Evolutionary conservation across 768 basidiomycete genomes (phyloP).

Genomic region (Hygrophoropsis aurantiaca): DNA sequence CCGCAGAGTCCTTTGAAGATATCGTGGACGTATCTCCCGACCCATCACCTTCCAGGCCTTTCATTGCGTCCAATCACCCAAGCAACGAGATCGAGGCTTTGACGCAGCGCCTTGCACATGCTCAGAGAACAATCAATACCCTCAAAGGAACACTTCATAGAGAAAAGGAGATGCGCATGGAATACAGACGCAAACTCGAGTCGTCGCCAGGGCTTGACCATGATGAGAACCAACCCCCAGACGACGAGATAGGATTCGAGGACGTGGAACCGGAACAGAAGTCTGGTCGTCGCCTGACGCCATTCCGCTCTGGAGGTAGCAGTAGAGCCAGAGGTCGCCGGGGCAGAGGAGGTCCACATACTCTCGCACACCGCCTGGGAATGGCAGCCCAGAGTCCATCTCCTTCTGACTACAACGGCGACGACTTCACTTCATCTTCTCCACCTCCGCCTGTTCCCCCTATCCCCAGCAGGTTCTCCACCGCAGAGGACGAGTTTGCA

Average conservation of each 20-base stretch:
- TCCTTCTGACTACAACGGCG: constrained; percentile 45
- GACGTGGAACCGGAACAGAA: constrained; percentile 41
- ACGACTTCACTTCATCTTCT: constrained; percentile 14
- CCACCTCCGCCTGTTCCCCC: constrained; percentile 31
- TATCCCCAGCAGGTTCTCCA: constrained; percentile 31
- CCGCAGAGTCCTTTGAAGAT: constrained; percentile 47
- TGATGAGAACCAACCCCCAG: constrained; percentile 36
- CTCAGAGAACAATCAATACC: constrained; percentile 82
- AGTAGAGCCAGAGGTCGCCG: constrained; percentile 46
- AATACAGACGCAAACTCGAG: constrained; percentile 56
- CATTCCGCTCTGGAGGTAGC: constrained; percentile 49
- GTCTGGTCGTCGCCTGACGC: constrained; percentile 45
- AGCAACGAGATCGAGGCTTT: constrained; percentile 80
- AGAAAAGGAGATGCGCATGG: constrained; percentile 81
- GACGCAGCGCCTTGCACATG: constrained; percentile 80
- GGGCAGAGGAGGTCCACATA: constrained; percentile 50
- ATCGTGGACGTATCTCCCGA: constrained; percentile 58
- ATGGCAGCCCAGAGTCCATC: constrained; percentile 55
- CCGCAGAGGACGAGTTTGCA: constrained; percentile 15
- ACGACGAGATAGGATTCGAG: constrained; percentile 45
- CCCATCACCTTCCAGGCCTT: constrained; percentile 56
- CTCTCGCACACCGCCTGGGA: constrained; percentile 62
- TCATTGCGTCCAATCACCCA: constrained; percentile 73
- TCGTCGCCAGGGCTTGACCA: constrained; percentile 36
- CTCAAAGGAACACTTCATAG: constrained; percentile 76